Base-by-base conservation (phyloP, 257 asterid genomes). In the Vinca minor region DNA sequence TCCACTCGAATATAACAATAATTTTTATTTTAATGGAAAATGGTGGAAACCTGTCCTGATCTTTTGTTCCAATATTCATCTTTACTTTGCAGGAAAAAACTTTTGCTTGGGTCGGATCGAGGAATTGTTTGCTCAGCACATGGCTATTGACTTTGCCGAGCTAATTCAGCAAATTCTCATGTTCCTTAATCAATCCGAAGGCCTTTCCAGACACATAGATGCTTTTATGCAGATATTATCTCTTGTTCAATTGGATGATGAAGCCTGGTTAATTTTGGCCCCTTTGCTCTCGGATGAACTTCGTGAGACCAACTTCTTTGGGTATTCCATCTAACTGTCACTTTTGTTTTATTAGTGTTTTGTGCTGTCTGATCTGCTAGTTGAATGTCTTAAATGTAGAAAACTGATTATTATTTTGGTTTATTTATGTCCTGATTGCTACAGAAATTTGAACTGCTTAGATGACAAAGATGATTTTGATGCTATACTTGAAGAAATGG, bases 401-500 rank as follows among this genome's bases (percentile, higher is more conserved):
- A n/a, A 66, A 42, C 21, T 60, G 23, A 26, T 18, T 21, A 17
- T 11, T 23, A 13, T 60, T 25, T 39, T 8, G 28, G 9, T 17
- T 14, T 48, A 39, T 59, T 56, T 59, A 66, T 44, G 66, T 73
- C 76, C 56, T 54, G 69, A 53, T 58, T 63, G 68, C 68, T 68
- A 73, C 81, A 84, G 97, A 79, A 83, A 78, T 77, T 71, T 85
- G 68, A 84, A 83, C 69, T 64, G 76, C 75, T 66, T 79, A 45
- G 78, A 71, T 55, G 95, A 73, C 31, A 87, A 81, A 75, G 96
- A 85, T 73, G 95, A 93, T 83, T 87, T 93, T 74, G 96, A 89
- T 79, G 83, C 82, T 74, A 74, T 93, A 73, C 81, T 93, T 76
- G 95, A 88, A 32, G 97, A 93, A 71, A 84, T 89, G 97, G 96